phyloP scores from a whole-genome alignment of 257 asterid species.

The Datura wrightii region DNA sequence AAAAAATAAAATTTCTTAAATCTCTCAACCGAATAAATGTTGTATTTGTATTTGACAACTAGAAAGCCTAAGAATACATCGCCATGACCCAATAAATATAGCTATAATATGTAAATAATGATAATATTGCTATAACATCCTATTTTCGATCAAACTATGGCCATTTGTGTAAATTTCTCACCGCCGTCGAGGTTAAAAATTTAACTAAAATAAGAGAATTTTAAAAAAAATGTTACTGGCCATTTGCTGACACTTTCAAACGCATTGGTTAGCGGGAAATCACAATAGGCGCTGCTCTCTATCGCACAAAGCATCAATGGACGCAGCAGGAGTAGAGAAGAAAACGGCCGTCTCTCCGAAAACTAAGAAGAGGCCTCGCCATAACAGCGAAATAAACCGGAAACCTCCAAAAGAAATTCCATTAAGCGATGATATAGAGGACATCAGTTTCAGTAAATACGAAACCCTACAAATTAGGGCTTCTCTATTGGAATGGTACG shows the following conservation, averaged over 20 bases:
- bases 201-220: no score
- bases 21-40: no score
- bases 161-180: no score
- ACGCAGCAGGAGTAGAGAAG: slow-evolving; percentile 15
- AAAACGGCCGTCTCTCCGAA: not conserved
- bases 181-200: no score
- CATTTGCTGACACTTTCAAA: slow-evolving; percentile 41
- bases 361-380: slow-evolving; percentile 45
- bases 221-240: not conserved
- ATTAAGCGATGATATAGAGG: slow-evolving; percentile 69
- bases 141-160: no score
- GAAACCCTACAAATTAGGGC: slow-evolving; percentile 71
- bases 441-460: slow-evolving; percentile 55
- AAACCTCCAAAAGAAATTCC: slow-evolving; percentile 33
- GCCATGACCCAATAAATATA: no score
- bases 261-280: slow-evolving; percentile 57
- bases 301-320: slow-evolving; percentile 43
- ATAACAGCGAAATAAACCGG: slow-evolving; percentile 29
- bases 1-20: no score
- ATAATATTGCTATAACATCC: no score
- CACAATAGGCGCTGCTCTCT: slow-evolving; percentile 36
- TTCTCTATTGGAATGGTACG: slow-evolving; percentile 82
- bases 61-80: no score
- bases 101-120: no score
- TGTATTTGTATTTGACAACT: no score